phyloP scores from a whole-genome alignment of 352 stramenopile species.

The Phytophthora quininea region DNA sequence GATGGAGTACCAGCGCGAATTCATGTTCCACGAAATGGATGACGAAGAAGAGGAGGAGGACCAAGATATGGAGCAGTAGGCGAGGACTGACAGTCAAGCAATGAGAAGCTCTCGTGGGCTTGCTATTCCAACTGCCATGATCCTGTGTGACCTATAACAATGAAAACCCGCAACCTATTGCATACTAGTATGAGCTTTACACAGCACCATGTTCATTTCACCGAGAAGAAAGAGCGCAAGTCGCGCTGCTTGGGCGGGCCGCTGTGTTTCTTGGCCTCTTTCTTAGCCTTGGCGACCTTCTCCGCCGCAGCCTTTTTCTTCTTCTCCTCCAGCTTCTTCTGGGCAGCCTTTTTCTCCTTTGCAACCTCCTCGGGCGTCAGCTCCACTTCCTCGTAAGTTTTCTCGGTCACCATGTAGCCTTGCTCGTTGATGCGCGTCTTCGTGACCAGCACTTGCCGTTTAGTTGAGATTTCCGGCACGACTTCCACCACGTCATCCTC shows the following conservation, averaged over 20 bases:
- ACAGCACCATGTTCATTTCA: constrained; percentile 25
- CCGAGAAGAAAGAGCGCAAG: constrained; percentile 68
- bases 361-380: constrained; percentile 62
- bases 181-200: constrained; percentile 29
- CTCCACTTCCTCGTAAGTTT: constrained; percentile 73
- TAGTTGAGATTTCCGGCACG: constrained; percentile 41
- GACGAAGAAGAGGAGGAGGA: constrained; percentile 41
- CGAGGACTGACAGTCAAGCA: constrained; percentile 4
- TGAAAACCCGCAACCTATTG: constrained; percentile 33
- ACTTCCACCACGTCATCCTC: constrained; percentile 40
- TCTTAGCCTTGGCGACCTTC: constrained; percentile 48
- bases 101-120: neutral
- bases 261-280: constrained; percentile 53
- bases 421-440: constrained; percentile 84
- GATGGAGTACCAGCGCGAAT: constrained; percentile 99
- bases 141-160: constrained; percentile 39
- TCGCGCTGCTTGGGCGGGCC: constrained; percentile 72
- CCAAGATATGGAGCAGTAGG: constrained; percentile 40
- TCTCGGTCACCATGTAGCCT: constrained; percentile 89
- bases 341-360: constrained; percentile 47
- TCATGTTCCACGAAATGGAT: constrained; percentile 98
- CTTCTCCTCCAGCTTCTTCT: constrained; percentile 51
- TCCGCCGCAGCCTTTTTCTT: constrained; percentile 47
- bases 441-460: constrained; percentile 58
- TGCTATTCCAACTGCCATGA: constrained; percentile 2